Evolutionary conservation across 2,329 filamentous ascomycete genomes (phyloP), one percentile per base, ranked within the genome.

Genomic region (Aspergillus fumigatus): DNA sequence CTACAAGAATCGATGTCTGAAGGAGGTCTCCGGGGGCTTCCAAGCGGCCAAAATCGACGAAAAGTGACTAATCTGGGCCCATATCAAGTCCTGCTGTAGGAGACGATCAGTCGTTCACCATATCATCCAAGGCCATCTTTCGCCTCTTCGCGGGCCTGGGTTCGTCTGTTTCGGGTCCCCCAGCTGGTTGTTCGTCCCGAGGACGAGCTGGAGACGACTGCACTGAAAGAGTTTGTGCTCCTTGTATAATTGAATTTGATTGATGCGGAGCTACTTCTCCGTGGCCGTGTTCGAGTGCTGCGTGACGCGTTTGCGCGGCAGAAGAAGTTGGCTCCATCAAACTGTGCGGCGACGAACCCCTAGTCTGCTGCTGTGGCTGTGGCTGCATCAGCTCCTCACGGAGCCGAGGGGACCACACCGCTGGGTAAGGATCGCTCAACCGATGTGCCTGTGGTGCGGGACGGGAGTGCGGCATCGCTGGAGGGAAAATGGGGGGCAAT

Each of bases 101-200:
- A 17, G 25, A 45, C 27, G 23, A 21, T 63, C 53, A 75, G 45
- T 68, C 73, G 50, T 75, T 75, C 19, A 75, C 73, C 65, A 75
- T 75, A 51, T 75, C 72, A 51, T 75, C 70, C 54, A 75, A 54
- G 14, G 73, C 72, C 73, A 75, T 75, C 50, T 70, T 73, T 32
- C 70, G 70, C 45, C 73, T 64, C 55, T 75, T 75, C 11, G 70
- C 43, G 4, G 72, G 73, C 45, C 69, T 59, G 10, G 58, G 60
- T 10, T 68, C 67, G 4, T 61, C 55, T 11, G 43, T 41, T 29
- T 70, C 65, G 1, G 58, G 45, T 17, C 67, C 68, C 9, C 58
- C 55, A 6, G 25, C 57, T 2, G 62, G 51, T 17, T 57, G 61
- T 1, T 65, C 65, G 10, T 60, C 35, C 14, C 61, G 62, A 4